Conservation (phyloP, 352 stramenopile genomes). For the Pseudoperonospora humuli region DNA sequence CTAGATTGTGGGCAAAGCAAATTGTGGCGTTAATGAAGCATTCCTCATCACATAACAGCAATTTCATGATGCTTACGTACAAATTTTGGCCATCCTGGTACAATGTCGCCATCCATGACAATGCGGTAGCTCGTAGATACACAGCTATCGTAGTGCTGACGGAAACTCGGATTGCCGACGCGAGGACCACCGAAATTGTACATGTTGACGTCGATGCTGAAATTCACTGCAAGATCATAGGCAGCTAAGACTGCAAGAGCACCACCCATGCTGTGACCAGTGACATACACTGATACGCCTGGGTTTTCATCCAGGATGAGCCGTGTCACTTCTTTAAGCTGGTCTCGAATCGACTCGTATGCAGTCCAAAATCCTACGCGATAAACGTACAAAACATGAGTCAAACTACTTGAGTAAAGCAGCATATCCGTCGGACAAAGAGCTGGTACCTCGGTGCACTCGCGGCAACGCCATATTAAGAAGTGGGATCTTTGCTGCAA, state of each 20-base stretch:
- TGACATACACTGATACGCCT: constrained; percentile 86
- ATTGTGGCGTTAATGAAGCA: constrained; percentile 1
- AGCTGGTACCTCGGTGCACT: constrained; percentile 65
- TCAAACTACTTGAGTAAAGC: not conserved
- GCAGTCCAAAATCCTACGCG: constrained; percentile 72
- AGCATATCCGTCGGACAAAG: not conserved
- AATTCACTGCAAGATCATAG: constrained; percentile 80
- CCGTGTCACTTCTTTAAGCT: constrained; percentile 70
- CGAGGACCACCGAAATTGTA: constrained; percentile 86
- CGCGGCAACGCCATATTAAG: constrained; percentile 80
- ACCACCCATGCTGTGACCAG: constrained; percentile 89
- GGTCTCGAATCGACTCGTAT: constrained; percentile 70
- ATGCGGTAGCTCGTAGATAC: constrained; percentile 77
- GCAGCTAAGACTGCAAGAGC: constrained; percentile 84
- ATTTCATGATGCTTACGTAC: constrained; percentile 31
- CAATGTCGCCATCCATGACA: constrained; percentile 78
- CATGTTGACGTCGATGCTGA: constrained; percentile 83
- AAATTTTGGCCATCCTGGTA: constrained; percentile 62
- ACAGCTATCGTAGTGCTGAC: constrained; percentile 60
- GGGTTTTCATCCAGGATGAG: constrained; percentile 78
- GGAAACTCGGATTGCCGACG: constrained; percentile 81
- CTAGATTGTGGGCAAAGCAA: constrained; percentile 15
- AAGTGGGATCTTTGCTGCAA: constrained; percentile 65
- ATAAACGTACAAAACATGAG: constrained; percentile 6
- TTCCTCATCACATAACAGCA: not conserved